Evolutionary conservation across 192 early-diverging fungal species (phyloP).

Genomic region (Haplosporangium gracile): DNA sequence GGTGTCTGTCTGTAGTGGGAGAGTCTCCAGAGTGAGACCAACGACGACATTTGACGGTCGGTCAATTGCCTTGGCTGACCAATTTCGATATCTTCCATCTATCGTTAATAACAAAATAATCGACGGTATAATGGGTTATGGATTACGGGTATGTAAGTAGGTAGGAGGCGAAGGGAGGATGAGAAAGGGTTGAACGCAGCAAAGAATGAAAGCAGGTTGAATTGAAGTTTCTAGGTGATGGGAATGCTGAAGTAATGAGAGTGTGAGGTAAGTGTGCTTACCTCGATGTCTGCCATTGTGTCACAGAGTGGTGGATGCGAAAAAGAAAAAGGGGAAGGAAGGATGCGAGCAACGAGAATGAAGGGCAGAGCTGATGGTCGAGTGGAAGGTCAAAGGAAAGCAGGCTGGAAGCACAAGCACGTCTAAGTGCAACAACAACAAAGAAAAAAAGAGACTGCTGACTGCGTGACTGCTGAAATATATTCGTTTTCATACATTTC

Average conservation of each 20-base stretch:
- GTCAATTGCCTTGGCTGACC: conserved; percentile 28
- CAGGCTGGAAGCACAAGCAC: not conserved
- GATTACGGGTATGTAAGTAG: not conserved
- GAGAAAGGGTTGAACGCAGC: not conserved
- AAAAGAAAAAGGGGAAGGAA: not conserved
- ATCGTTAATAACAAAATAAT: not conserved
- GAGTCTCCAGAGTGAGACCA: conserved; percentile 42
- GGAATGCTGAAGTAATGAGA: not conserved
- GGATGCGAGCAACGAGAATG: not conserved
- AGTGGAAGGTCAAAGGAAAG: not conserved
- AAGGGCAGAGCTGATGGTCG: not conserved
- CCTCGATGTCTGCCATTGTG: conserved; percentile 39
- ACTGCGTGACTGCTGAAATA: not conserved
- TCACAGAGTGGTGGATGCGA: not conserved
- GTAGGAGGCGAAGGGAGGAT: not conserved
- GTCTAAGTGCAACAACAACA: not conserved
- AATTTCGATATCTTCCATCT: conserved; percentile 38
- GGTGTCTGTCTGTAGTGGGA: conserved; percentile 44
- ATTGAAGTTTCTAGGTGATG: not conserved
- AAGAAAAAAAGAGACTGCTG: not conserved
- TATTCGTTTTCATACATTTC: not conserved
- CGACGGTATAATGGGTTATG: not conserved
- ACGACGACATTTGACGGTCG: conserved; percentile 28
- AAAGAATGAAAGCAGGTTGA: not conserved
- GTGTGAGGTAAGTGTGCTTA: not conserved